Evolutionary conservation across 192 early-diverging fungal species (phyloP).

Genomic region (Coemansia guatemalensis): DNA sequence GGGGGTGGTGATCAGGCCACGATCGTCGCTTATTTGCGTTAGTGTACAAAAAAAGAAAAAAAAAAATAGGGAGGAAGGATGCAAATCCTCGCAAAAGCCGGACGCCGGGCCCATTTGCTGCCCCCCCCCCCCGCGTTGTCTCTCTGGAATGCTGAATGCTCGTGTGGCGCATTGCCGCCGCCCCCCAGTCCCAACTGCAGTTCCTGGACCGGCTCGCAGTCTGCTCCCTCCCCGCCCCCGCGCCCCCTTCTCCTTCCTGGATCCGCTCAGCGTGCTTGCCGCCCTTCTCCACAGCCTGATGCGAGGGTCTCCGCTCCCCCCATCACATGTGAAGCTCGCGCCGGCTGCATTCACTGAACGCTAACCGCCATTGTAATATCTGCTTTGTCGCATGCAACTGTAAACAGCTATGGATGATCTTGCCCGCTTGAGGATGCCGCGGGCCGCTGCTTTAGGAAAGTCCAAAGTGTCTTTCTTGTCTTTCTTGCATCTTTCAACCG

Average conservation of each 20-base stretch:
- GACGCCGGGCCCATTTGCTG: too few species aligned
- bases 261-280: too few species aligned
- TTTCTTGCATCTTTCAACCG: neutral
- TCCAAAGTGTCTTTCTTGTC: neutral
- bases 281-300: too few species aligned
- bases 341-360: too few species aligned
- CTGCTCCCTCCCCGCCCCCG: too few species aligned
- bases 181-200: conserved; percentile 3
- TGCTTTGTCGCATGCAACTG: conserved; percentile 4
- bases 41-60: neutral
- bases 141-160: neutral
- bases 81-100: too few species aligned
- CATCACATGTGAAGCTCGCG: too few species aligned
- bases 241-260: too few species aligned
- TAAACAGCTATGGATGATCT: too few species aligned
- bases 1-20: neutral
- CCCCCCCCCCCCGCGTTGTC: neutral
- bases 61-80: conserved; percentile 5
- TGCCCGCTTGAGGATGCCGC: neutral
- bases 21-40: too few species aligned
- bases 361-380: neutral
- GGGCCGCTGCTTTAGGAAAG: conserved; percentile 8
- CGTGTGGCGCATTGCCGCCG: conserved; percentile 1
- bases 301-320: too few species aligned
- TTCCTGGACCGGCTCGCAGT: too few species aligned